Evolutionary conservation across 2,329 filamentous ascomycete genomes (phyloP).

Genomic region (Grosmannia huntii): DNA sequence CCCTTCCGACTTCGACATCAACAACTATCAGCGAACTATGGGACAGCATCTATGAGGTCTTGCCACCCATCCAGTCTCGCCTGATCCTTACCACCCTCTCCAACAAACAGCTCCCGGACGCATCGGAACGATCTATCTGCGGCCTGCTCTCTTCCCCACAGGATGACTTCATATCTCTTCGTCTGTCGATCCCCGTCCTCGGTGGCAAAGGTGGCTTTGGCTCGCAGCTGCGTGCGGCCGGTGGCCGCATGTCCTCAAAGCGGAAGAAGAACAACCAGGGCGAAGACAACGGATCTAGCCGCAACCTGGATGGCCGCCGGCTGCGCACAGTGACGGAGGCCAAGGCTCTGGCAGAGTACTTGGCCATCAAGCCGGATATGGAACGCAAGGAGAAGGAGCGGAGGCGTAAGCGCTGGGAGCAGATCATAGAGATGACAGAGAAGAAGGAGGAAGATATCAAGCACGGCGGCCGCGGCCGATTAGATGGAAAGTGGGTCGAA

Average conservation of each 20-base stretch:
- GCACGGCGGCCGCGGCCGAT: constrained; percentile 54
- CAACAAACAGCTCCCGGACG: constrained; percentile 53
- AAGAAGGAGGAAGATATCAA: constrained; percentile 71
- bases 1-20: constrained; percentile 55
- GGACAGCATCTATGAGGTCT: constrained; percentile 44
- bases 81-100: constrained; percentile 73
- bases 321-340: constrained; percentile 89
- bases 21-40: constrained; percentile 57
- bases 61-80: constrained; percentile 43
- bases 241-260: constrained; percentile 93
- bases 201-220: constrained; percentile 98
- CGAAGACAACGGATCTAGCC: constrained; percentile 78
- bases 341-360: constrained; percentile 86
- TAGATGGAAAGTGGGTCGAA: constrained; percentile 91
- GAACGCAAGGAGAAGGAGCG: constrained; percentile 86
- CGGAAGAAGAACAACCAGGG: constrained; percentile 73
- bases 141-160: constrained; percentile 42
- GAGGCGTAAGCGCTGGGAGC: constrained; percentile 71
- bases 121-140: constrained; percentile 42
- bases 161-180: constrained; percentile 68
- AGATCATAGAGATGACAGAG: constrained; percentile 77
- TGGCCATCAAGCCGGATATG: constrained; percentile 95
- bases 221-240: constrained; percentile 88
- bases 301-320: constrained; percentile 83
- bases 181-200: constrained; percentile 64